Evolutionary conservation across 1,284 basidiomycete genomes (phyloP).

Genomic region (Tilletia horrida): DNA sequence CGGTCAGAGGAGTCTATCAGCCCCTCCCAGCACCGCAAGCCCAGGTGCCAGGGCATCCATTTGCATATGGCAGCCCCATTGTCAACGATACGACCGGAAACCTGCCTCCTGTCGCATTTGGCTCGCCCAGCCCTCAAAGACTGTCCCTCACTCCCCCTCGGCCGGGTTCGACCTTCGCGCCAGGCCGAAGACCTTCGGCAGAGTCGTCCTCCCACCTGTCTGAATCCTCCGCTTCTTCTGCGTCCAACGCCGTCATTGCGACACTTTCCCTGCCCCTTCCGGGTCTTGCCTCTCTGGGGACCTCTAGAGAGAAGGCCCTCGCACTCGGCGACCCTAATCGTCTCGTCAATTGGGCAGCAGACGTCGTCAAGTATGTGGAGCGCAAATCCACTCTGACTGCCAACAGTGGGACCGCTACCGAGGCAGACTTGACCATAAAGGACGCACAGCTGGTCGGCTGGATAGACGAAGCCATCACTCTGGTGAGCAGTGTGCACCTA

Average conservation of each 20-base stretch:
- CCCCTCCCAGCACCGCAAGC: not conserved
- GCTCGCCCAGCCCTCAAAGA: not conserved
- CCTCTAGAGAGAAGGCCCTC: slow-evolving; percentile 33
- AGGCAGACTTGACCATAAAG: slow-evolving; percentile 56
- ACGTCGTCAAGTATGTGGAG: slow-evolving; percentile 75
- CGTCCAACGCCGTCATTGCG: slow-evolving; percentile 22
- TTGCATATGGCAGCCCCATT: not conserved
- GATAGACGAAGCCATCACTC: slow-evolving; percentile 62
- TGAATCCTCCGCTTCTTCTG: slow-evolving; percentile 22
- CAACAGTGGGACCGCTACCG: not conserved
- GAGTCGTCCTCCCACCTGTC: not conserved
- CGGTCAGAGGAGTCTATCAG: not conserved
- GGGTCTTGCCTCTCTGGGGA: slow-evolving; percentile 37
- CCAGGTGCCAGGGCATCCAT: not conserved
- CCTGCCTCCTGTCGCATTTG: not conserved
- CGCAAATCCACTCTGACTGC: slow-evolving; percentile 33
- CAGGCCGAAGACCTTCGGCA: not conserved
- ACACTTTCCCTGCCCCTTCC: slow-evolving; percentile 34
- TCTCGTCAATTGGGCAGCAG: slow-evolving; percentile 71
- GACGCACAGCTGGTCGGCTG: slow-evolving; percentile 67
- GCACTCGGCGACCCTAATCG: slow-evolving; percentile 60
- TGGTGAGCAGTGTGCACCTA: slow-evolving; percentile 18
- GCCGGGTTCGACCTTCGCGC: not conserved
- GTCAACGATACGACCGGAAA: not conserved
- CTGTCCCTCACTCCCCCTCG: not conserved